Conservation (phyloP, 495 filamentous ascomycete species). For the Margaritispora aquatica region DNA sequence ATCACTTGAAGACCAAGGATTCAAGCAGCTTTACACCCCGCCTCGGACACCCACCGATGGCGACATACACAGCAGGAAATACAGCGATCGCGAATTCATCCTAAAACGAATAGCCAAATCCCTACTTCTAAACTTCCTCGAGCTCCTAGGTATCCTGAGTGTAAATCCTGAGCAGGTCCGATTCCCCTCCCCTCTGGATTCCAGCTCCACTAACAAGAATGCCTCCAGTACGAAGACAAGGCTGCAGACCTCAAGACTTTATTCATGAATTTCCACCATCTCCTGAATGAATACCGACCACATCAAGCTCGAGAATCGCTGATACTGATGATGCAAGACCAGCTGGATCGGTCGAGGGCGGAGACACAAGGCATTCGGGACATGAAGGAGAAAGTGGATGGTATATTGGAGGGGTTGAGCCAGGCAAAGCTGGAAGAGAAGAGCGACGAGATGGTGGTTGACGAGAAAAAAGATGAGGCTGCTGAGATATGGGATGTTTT, state of each 20-base stretch:
- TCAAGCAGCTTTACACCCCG: constrained; percentile 58
- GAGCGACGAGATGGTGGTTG: constrained; percentile 11
- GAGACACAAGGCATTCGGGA: constrained; percentile 73
- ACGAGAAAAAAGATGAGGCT: constrained; percentile 7
- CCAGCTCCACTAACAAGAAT: background rate
- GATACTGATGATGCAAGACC: constrained; percentile 87
- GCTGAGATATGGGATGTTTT: constrained; percentile 21
- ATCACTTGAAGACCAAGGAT: constrained; percentile 59
- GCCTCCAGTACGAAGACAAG: constrained; percentile 47
- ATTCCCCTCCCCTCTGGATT: background rate
- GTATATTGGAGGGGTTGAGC: constrained; percentile 58
- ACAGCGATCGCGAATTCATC: constrained; percentile 64
- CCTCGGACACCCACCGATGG: constrained; percentile 29
- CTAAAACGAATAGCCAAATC: constrained; percentile 76
- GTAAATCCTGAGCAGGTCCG: constrained; percentile 52
- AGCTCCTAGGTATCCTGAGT: constrained; percentile 63
- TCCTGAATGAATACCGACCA: constrained; percentile 90
- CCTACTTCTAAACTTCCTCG: constrained; percentile 77
- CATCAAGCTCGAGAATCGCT: constrained; percentile 91
- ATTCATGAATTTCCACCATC: constrained; percentile 82
- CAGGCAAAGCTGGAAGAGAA: constrained; percentile 31
- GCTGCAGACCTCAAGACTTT: constrained; percentile 69
- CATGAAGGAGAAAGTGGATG: constrained; percentile 65
- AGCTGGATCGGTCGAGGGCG: constrained; percentile 62
- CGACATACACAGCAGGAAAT: constrained; percentile 29